phyloP scores from a whole-genome alignment of 179 eudicot species.

The Amaranthus tricolor region DNA sequence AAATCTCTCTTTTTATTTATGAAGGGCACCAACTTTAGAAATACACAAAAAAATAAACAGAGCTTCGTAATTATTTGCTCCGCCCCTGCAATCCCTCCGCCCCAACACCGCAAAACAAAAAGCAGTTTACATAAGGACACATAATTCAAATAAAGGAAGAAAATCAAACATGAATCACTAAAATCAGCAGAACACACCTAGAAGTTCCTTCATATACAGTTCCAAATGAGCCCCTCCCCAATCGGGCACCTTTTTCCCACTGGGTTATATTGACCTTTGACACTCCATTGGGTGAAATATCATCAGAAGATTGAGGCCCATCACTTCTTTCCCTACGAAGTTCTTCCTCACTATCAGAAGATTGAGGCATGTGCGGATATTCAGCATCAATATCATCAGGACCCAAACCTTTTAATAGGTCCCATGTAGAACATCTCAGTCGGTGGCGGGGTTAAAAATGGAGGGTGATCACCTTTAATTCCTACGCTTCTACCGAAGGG shows the following conservation, averaged over 20 bases:
- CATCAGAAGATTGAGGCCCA: too few relatives aligned
- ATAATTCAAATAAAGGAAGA: background rate
- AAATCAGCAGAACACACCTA: constrained; percentile 43
- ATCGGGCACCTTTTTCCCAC: constrained; percentile 62
- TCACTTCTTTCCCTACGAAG: constrained; percentile 14
- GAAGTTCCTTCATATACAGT: constrained; percentile 73
- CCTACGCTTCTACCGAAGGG: constrained; percentile 28
- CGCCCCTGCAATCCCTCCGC: background rate
- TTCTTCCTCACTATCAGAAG: constrained; percentile 24
- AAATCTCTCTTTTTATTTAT: too few relatives aligned
- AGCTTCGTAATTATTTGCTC: too few relatives aligned
- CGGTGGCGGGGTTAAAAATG: constrained; percentile 58
- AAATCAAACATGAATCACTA: background rate
- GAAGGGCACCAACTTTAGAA: too few relatives aligned
- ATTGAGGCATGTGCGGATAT: background rate
- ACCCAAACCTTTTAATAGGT: constrained; percentile 42
- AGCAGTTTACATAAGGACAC: background rate
- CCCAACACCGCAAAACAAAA: background rate
- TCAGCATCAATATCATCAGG: constrained; percentile 36
- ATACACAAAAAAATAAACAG: too few relatives aligned
- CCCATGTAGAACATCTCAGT: constrained; percentile 63
- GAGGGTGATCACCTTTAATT: constrained; percentile 61
- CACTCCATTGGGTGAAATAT: constrained; percentile 54
- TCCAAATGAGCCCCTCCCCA: constrained; percentile 86
- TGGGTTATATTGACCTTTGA: constrained; percentile 34